phyloP scores from a whole-genome alignment of 495 filamentous ascomycete genomes.

The Neurospora sp. region DNA sequence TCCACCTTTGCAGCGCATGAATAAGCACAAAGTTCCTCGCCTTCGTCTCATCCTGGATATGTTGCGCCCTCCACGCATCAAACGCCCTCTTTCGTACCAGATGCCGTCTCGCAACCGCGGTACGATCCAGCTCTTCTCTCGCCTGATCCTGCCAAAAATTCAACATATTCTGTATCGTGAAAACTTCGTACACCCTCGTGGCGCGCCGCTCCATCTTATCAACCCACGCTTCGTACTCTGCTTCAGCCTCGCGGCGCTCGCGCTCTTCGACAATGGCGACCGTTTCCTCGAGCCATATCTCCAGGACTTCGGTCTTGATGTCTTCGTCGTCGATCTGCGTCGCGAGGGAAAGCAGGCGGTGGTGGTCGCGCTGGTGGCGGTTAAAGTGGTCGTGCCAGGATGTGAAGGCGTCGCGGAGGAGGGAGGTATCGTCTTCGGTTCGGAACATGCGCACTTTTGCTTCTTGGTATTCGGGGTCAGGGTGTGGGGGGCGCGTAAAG shows the following conservation, averaged over 20 bases:
- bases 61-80: conserved; percentile 66
- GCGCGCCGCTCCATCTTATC: conserved; percentile 22
- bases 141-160: conserved; percentile 15
- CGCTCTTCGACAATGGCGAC: conserved; percentile 2
- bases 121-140: conserved; percentile 29
- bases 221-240: conserved; percentile 13
- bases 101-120: conserved; percentile 53
- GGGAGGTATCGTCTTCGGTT: conserved; percentile 2
- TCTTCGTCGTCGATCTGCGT: conserved; percentile 14
- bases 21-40: conserved; percentile 52
- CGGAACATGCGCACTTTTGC: conserved; percentile 9
- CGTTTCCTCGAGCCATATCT: conserved; percentile 17
- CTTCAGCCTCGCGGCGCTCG: conserved; percentile 9
- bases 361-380: conserved; percentile 1
- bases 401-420: conserved; percentile 7
- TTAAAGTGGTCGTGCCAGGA: conserved; percentile 9
- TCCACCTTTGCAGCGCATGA: conserved; percentile 27
- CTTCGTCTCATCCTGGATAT: conserved; percentile 62
- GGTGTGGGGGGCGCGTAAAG: conserved; percentile 1
- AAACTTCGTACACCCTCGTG: conserved; percentile 18
- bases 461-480: conserved; percentile 10
- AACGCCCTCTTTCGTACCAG: conserved; percentile 66
- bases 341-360: conserved; percentile 3
- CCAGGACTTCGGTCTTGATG: conserved; percentile 13
- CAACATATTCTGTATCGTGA: conserved; percentile 14